Conservation (phyloP, 371 early-diverging fungal species). For the Apophysomyces trapeziformis region DNA sequence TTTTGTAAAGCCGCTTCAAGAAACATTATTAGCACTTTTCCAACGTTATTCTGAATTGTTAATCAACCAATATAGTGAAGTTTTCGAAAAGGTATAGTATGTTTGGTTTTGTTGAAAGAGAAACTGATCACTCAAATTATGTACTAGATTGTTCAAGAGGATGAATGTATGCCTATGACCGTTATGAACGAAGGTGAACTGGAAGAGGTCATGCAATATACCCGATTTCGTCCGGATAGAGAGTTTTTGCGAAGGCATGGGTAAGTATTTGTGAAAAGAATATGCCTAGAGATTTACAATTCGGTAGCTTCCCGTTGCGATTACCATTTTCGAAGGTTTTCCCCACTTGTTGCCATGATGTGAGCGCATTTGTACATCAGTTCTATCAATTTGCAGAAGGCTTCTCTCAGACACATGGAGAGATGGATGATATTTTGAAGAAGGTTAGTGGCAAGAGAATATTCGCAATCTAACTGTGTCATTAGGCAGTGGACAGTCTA, state of each 20-base stretch:
- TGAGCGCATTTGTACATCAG: slow-evolving; percentile 74
- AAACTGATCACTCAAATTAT: neutral
- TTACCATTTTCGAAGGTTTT: slow-evolving; percentile 87
- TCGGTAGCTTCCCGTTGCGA: slow-evolving; percentile 73
- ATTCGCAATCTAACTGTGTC: neutral
- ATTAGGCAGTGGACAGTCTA: slow-evolving; percentile 77
- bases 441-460: slow-evolving; percentile 48
- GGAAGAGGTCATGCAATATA: slow-evolving; percentile 57
- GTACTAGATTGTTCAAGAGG: slow-evolving; percentile 74
- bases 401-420: slow-evolving; percentile 80
- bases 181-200: slow-evolving; percentile 71
- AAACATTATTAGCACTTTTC: slow-evolving; percentile 72
- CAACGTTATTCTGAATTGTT: slow-evolving; percentile 82
- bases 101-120: neutral
- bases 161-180: slow-evolving; percentile 86
- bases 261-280: slow-evolving; percentile 21
- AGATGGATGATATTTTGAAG: slow-evolving; percentile 88
- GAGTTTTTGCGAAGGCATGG: slow-evolving; percentile 48
- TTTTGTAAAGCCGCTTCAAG: slow-evolving; percentile 55
- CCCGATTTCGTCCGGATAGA: slow-evolving; percentile 53
- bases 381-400: slow-evolving; percentile 89
- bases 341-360: slow-evolving; percentile 72
- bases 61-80: slow-evolving; percentile 71
- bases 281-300: neutral
- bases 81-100: slow-evolving; percentile 69